A percentile compares a stretch with the other conserved stretches of the same genome.
These are phyloP conservation scores for Danielia reshetovae DNA, from an alignment of 805 yeast species.

Conservation along the genomic window DNA sequence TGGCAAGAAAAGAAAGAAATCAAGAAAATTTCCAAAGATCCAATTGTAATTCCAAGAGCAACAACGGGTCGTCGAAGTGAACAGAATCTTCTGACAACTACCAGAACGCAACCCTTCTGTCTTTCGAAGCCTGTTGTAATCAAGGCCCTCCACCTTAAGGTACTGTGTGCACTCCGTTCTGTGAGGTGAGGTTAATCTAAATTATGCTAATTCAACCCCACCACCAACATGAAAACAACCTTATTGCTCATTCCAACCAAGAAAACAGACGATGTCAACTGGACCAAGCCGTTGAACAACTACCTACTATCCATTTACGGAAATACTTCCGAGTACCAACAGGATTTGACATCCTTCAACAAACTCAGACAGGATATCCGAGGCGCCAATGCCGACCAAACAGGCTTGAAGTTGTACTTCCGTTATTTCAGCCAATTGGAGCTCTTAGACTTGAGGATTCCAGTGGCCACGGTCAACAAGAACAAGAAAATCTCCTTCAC, in stretches of 20 bases:
- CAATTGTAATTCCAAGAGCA: too few relatives aligned
- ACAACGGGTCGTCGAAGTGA: too few relatives aligned
- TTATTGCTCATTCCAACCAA: constrained; percentile 26
- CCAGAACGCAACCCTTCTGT: too few relatives aligned
- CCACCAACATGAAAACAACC: constrained; percentile 16
- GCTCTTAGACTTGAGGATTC: constrained; percentile 70
- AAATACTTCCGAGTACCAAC: constrained; percentile 48
- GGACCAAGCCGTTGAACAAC: constrained; percentile 57
- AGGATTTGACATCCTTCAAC: constrained; percentile 53
- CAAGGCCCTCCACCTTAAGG: too few relatives aligned
- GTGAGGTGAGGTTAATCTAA: too few relatives aligned
- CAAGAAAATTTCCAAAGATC: too few relatives aligned
- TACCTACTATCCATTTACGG: constrained; percentile 67
- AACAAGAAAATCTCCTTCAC: constrained; percentile 53
- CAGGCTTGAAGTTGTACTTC: constrained; percentile 53
- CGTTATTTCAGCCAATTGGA: constrained; percentile 81
- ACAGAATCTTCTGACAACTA: too few relatives aligned
- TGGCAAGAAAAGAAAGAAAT: too few relatives aligned
- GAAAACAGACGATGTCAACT: constrained; percentile 56
- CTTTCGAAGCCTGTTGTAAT: too few relatives aligned
- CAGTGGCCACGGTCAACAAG: constrained; percentile 50
- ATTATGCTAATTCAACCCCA: too few relatives aligned
- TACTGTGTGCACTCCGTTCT: too few relatives aligned
- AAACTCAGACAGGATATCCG: constrained; percentile 57
- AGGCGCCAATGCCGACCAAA: constrained; percentile 41